A percentile compares a stretch with the other conserved stretches of the same genome.
These are phyloP conservation scores for Leccinum obscurum DNA, from an alignment of 768 basidiomycete genomes.

Conservation along the genomic window DNA sequence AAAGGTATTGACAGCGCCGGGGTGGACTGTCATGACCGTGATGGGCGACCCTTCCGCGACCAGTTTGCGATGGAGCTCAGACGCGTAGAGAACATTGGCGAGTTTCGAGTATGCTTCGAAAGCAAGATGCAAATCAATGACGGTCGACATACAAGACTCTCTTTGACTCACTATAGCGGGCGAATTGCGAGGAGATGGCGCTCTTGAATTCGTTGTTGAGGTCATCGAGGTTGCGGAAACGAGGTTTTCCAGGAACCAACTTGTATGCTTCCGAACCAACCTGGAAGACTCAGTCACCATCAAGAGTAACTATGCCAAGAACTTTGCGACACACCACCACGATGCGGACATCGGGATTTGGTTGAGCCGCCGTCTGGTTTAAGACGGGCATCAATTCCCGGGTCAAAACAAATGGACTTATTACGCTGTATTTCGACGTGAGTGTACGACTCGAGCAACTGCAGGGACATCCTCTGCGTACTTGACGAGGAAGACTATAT, in stretches of 20 bases:
- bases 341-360: conserved; percentile 58
- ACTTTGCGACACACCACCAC: conserved; percentile 45
- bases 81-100: conserved; percentile 50
- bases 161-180: neutral
- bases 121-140: neutral
- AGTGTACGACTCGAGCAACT: neutral
- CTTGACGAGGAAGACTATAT: conserved; percentile 46
- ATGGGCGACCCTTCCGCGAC: conserved; percentile 4
- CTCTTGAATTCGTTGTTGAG: conserved; percentile 35
- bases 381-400: conserved; percentile 53
- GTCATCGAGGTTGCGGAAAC: conserved; percentile 22
- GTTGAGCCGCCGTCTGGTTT: conserved; percentile 45
- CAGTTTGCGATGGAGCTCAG: conserved; percentile 49
- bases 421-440: conserved; percentile 33
- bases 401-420: conserved; percentile 59
- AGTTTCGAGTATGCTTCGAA: conserved; percentile 50
- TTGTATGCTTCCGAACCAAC: conserved; percentile 34
- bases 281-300: conserved; percentile 17
- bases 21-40: conserved; percentile 25
- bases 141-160: fast-evolving
- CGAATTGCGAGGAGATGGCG: conserved; percentile 7
- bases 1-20: conserved; percentile 35
- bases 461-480: conserved; percentile 16
- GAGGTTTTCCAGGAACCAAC: conserved; percentile 14
- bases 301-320: neutral